phyloP scores from a whole-genome alignment of 768 basidiomycete genomes.

The Pholiota conissans region DNA sequence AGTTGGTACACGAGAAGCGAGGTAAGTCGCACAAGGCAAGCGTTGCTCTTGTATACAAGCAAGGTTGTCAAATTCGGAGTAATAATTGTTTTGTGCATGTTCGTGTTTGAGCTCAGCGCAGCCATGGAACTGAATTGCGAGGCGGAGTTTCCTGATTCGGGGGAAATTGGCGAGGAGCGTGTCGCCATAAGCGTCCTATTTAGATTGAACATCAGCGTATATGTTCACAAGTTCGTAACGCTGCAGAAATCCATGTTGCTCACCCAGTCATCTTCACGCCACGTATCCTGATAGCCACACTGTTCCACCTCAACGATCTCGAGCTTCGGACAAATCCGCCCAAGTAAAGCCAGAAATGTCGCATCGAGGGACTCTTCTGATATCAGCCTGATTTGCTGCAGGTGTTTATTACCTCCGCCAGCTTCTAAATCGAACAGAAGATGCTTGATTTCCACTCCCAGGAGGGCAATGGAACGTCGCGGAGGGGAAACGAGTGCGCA shows the following conservation, averaged over 20 bases:
- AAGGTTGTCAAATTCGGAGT: background rate
- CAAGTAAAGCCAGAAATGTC: constrained; percentile 30
- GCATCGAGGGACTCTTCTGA: constrained; percentile 39
- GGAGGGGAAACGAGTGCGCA: constrained; percentile 38
- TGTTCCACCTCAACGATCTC: constrained; percentile 41
- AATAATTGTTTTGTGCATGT: constrained; percentile 17
- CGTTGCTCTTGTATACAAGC: constrained; percentile 29
- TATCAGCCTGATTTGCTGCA: constrained; percentile 37
- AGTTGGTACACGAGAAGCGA: constrained; percentile 30
- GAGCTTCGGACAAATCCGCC: constrained; percentile 32
- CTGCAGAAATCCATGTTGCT: constrained; percentile 9
- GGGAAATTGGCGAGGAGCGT: constrained; percentile 26
- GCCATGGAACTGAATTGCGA: constrained; percentile 39
- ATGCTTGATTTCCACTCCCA: constrained; percentile 29
- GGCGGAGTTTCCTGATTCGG: constrained; percentile 29
- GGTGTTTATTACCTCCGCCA: constrained; percentile 13
- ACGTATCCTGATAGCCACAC: constrained; percentile 42
- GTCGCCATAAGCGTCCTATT: constrained; percentile 33
- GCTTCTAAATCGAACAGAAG: constrained; percentile 31
- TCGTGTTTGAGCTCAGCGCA: constrained; percentile 34
- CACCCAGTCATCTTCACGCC: constrained; percentile 39
- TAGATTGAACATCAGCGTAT: background rate
- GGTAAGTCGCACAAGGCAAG: constrained; percentile 32
- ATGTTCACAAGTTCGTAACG: background rate
- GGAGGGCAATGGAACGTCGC: constrained; percentile 35